Percentiles rank a stretch among this genome's conserved stretches.
Conservation (phyloP, 2,329 filamentous ascomycete species). For the Pleurostoma richardsiae region DNA sequence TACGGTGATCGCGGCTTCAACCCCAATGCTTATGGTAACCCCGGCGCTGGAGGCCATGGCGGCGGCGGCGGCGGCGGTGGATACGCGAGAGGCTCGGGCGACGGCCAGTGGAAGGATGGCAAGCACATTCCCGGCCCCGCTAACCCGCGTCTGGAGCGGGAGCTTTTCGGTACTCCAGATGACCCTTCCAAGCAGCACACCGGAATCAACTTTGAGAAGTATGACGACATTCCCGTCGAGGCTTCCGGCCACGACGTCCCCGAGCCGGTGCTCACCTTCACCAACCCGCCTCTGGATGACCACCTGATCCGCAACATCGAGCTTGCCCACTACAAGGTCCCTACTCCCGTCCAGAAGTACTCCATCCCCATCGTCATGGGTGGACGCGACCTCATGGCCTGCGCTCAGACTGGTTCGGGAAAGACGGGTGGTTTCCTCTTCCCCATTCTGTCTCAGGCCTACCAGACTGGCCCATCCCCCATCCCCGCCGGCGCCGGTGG, state of each 20-base stretch:
- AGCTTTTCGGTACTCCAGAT: constrained; percentile 87
- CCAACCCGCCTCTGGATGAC: constrained; percentile 90
- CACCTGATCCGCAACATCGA: constrained; percentile 92
- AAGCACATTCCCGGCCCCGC: constrained; percentile 89
- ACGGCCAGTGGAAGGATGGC: constrained; percentile 94
- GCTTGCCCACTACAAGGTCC: constrained; percentile 88
- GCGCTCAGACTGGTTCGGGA: constrained; percentile 98
- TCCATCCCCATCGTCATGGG: constrained; percentile 98
- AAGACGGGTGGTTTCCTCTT: constrained; percentile 99
- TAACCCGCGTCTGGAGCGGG: constrained; percentile 87
- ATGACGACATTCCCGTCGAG: constrained; percentile 98
- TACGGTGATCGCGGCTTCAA: constrained; percentile 42
- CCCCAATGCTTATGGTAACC: constrained; percentile 52
- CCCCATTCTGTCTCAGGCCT: constrained; percentile 97
- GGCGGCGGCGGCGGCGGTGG: constrained; percentile 48
- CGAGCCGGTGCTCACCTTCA: constrained; percentile 85
- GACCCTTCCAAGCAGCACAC: constrained; percentile 94
- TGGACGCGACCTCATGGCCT: constrained; percentile 98
- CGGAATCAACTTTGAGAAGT: constrained; percentile 99
- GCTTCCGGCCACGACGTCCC: constrained; percentile 91
- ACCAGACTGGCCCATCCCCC: constrained; percentile 77
- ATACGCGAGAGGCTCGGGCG: constrained; percentile 75
- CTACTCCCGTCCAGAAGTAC: constrained; percentile 98
- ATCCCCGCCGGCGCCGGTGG: constrained; percentile 59
- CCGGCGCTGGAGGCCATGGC: constrained; percentile 26